Base-by-base conservation (phyloP, 768 basidiomycete species). In the Amanita exitialis region DNA sequence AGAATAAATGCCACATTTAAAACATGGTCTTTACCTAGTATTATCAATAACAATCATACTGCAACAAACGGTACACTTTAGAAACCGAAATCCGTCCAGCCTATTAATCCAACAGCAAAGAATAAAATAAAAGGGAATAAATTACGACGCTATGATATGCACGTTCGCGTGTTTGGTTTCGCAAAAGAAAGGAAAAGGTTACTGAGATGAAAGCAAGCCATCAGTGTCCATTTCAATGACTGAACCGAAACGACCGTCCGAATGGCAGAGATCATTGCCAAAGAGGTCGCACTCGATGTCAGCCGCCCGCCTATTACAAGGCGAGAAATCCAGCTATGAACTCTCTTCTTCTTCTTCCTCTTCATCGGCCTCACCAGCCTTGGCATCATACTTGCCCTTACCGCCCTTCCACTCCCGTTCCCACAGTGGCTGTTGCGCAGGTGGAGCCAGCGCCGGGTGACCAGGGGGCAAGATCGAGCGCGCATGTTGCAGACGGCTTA, bases 401-500 rank as follows among this genome's bases (percentile, higher is more conserved):
- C 88, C 90, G 13, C 90, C 88, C 37, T 80, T 80, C 90, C 90
- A 92, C 54, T 83, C 80, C 37, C 85, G 76, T 61, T 91, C 87
- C 90, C 90, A 93, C 16, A 82, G 68, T 25, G 80, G 78, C 16
- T 64, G 60, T 23, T 61, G 56, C 15, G 51, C 54, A 28, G 62
- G 50, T 3, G 70, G 67, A 3, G 59, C 58, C 18, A 79, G 70
- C 9, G 76, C 73, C 4, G 80, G 83, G 59, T 91, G 86, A 2
- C 75, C 73, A 4, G 69, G 73, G 1, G 82, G 77, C 2, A 91
- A 72, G 36, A 66, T 58, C 6, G 66, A 69, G 27, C 80, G 77
- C 20, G 87, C 85, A 13, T 69, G 70, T 6, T 82, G 69, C 3
- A 90, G 69, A 3, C 86, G 80, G 15, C 71, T 67, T 34, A 78